Base-by-base conservation (phyloP, 805 yeast genomes). In the Soucietia sequanensis region DNA sequence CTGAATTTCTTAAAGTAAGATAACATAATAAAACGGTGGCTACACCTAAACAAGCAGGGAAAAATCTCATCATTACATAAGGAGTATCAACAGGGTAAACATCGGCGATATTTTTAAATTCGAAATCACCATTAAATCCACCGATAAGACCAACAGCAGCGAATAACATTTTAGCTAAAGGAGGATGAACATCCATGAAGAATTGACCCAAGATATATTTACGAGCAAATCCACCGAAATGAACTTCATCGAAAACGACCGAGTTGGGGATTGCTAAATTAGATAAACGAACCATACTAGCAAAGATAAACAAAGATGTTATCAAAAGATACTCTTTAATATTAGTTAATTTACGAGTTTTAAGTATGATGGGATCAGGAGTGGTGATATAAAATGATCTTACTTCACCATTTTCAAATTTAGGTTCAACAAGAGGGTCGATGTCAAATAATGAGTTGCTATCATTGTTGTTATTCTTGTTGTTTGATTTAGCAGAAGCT, bases 171-270 rank as follows among this genome's bases (percentile, higher is more conserved):
- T 83, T 80, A 24, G 85, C 84, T 46, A 85, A 68, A 4, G 95
- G 95, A 6, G 95, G 95, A 53, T 84, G 85, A 28, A 78, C 82
- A 56, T 81, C 90, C 75, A 83, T 71, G 59, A 83, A 84, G 52
- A 69, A 83, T 12, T 60, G 59, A 13, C 87, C 85, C 34, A 64
- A 59, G 35, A 80, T 72, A 64, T 89, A 93, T 60, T 85, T 80
- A 39, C 82, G 74, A 21, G 96, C 95, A 64, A 91, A 93, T n/a
- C 95, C 95, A 37, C 99, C 99, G 52, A 93, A 93, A 61, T 86
- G 95, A 26, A 85, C 93, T 60, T 91, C 99, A 59, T 89, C 96
- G 46, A 86, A 86, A 9, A 91, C 95, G 23, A 89, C 95, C 19
- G 90, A 78, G 49, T 79, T 62, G 25, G 99, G 99, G 42, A 64